Evolutionary conservation across 768 basidiomycete genomes (phyloP).

Genomic region (Lyophyllum atratum): DNA sequence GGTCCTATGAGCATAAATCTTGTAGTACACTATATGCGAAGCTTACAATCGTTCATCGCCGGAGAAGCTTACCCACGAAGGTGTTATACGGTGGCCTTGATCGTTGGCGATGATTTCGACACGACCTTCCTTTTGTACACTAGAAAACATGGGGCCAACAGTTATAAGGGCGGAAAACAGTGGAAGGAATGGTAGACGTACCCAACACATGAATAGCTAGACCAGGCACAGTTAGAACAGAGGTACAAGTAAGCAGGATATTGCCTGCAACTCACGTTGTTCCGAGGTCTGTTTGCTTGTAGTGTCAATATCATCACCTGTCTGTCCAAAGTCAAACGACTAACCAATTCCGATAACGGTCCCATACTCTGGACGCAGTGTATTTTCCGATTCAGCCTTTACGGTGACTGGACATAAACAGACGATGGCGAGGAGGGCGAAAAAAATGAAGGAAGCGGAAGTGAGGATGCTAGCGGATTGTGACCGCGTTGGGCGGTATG

Average conservation of each 20-base stretch:
- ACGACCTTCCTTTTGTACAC: constrained; percentile 52
- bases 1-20: not conserved
- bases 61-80: constrained; percentile 90
- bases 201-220: constrained; percentile 72
- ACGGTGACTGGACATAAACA: constrained; percentile 65
- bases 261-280: constrained; percentile 53
- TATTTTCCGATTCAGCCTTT: constrained; percentile 43
- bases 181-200: constrained; percentile 14
- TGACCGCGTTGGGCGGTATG: constrained; percentile 7
- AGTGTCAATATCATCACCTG: not conserved
- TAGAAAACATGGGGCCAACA: constrained; percentile 24
- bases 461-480: constrained; percentile 26
- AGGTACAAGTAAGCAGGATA: not conserved
- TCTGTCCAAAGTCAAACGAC: constrained; percentile 20
- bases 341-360: constrained; percentile 81
- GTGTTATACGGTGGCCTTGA: constrained; percentile 89
- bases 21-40: not conserved
- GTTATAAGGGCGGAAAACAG: not conserved
- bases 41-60: constrained; percentile 72
- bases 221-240: not conserved
- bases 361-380: constrained; percentile 54
- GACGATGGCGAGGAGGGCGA: constrained; percentile 62
- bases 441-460: constrained; percentile 47
- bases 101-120: constrained; percentile 86
- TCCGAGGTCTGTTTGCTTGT: constrained; percentile 58